These are phyloP conservation scores for Neofusicoccum parvum DNA, from an alignment of 2,329 filamentous ascomycete species.

Conservation along the genomic window DNA sequence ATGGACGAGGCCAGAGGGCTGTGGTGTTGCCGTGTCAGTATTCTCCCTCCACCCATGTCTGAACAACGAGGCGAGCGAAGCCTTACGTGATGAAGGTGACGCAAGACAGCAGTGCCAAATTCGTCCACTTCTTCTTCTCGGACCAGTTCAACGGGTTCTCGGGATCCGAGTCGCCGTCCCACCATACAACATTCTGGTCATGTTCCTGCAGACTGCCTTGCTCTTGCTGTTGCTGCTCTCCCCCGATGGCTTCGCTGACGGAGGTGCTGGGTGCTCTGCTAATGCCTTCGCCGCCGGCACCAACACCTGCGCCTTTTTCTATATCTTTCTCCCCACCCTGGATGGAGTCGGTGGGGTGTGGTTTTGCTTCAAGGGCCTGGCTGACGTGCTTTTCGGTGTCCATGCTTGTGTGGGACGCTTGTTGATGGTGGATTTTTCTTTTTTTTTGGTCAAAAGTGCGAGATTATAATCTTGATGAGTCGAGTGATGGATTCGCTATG, in stretches of 20 bases:
- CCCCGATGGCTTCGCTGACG: background rate
- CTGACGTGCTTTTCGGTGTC: background rate
- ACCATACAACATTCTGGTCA: constrained; percentile 12
- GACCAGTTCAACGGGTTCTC: constrained; percentile 44
- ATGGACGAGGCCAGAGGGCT: constrained; percentile 41
- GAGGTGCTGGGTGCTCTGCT: constrained; percentile 6
- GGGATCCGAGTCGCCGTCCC: constrained; percentile 31
- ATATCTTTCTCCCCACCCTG: background rate
- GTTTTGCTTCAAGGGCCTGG: background rate
- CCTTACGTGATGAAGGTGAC: constrained; percentile 41
- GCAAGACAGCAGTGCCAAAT: constrained; percentile 36
- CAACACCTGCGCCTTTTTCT: background rate
- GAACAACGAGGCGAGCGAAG: background rate
- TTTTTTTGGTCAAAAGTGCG: no score
- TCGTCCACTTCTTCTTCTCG: constrained; percentile 38
- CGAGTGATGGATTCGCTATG: no score
- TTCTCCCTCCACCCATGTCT: background rate
- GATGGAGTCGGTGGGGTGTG: background rate
- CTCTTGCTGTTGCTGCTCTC: constrained; percentile 1
- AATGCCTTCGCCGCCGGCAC: background rate
- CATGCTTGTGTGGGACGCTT: background rate
- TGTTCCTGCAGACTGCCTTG: background rate
- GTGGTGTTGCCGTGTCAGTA: background rate
- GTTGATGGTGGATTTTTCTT: no score
- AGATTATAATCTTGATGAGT: no score